phyloP scores from a whole-genome alignment of 495 filamentous ascomycete species.

The Massariosphaeria phaeospora region DNA sequence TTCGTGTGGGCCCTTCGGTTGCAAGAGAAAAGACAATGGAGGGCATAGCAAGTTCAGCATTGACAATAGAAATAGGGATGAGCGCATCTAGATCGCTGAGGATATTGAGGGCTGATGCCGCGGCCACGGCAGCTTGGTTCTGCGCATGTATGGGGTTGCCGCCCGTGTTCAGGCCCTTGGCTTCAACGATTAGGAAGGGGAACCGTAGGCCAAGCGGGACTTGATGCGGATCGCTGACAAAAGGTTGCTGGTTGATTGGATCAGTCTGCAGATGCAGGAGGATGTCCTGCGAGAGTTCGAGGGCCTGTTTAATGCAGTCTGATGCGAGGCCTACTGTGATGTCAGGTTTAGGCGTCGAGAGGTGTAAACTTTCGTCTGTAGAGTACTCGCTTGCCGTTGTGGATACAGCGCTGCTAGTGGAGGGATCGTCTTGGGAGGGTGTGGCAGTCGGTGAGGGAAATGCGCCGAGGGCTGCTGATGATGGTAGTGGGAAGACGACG shows the following conservation, averaged over 20 bases:
- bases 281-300: not conserved
- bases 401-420: not conserved
- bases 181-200: constrained; percentile 22
- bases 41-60: not conserved
- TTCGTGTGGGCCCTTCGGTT: not conserved
- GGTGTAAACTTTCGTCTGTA: not conserved
- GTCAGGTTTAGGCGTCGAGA: not conserved
- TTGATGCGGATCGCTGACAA: constrained; percentile 11
- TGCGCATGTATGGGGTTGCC: constrained; percentile 14
- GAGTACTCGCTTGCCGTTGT: not conserved
- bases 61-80: not conserved
- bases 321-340: not conserved
- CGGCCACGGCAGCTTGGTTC: constrained; percentile 17
- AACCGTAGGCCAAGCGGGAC: constrained; percentile 5
- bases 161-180: constrained; percentile 15
- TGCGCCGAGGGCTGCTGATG: too few relatives aligned
- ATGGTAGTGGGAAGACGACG: too few relatives aligned
- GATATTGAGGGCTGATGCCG: constrained; percentile 6
- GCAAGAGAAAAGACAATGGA: not conserved
- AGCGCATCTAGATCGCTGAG: not conserved
- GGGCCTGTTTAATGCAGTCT: not conserved
- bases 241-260: not conserved
- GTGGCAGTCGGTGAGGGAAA: not conserved
- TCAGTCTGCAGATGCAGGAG: not conserved
- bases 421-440: not conserved